Conservation (phyloP, 192 early-diverging fungal genomes). For the Umbelopsis sp. region DNA sequence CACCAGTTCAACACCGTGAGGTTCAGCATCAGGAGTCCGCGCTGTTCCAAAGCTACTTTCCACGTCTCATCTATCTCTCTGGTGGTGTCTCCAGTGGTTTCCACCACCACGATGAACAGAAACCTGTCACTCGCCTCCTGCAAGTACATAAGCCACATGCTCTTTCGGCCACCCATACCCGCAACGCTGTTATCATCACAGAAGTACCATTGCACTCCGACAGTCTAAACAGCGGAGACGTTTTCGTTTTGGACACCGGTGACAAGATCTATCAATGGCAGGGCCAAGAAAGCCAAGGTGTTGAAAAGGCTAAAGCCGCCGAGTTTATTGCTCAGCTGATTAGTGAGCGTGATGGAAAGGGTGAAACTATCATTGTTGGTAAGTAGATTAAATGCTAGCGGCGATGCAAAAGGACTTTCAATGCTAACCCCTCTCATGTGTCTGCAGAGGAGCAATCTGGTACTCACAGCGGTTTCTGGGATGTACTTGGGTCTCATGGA, state of each 20-base stretch:
- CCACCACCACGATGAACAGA: constrained; percentile 58
- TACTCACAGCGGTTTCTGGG: constrained; percentile 61
- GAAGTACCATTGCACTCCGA: constrained; percentile 55
- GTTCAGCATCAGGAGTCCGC: constrained; percentile 68
- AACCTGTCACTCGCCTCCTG: constrained; percentile 50
- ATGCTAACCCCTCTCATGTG: too few species aligned
- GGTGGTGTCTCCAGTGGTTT: constrained; percentile 80
- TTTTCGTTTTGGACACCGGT: constrained; percentile 78
- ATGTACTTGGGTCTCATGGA: constrained; percentile 64
- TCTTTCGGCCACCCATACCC: constrained; percentile 35
- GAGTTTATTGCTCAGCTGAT: constrained; percentile 61
- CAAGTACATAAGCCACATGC: constrained; percentile 51
- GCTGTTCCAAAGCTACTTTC: constrained; percentile 73
- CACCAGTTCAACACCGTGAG: constrained; percentile 78
- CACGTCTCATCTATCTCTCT: constrained; percentile 48
- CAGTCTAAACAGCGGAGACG: constrained; percentile 70
- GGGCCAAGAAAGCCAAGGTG: constrained; percentile 57
- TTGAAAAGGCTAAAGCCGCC: constrained; percentile 72
- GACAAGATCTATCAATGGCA: constrained; percentile 71
- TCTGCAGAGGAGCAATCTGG: constrained; percentile 59
- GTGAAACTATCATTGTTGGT: constrained; percentile 67
- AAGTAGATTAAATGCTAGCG: constrained; percentile 22
- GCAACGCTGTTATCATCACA: constrained; percentile 55
- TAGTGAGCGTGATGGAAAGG: constrained; percentile 61
- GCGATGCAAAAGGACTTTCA: neutral